Evolutionary conservation across 1,284 basidiomycete species (phyloP), one percentile per base, ranked within the genome.

Genomic region (Anthracocystis panici-leucophaei): DNA sequence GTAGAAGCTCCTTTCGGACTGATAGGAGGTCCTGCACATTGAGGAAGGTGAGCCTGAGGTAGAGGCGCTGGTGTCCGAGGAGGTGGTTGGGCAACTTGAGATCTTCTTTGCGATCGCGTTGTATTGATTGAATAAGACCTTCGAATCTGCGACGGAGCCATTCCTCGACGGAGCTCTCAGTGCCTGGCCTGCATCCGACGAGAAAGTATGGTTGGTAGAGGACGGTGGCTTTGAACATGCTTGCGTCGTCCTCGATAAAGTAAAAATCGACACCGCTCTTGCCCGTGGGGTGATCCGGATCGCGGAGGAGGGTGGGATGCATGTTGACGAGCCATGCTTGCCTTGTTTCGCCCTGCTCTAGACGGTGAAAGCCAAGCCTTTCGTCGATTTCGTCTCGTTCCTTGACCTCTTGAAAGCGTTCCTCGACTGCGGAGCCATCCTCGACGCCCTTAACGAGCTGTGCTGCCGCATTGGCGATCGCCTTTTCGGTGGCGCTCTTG

Each of bases 201-300:
- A 90, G 90, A 81, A 99, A 97, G 86, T 99, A 99, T 0, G 97
- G 97, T 84, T 97, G 93, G 82, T 96, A 96, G 58, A 91, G 89
- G 65, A 93, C 89, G 1, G 96, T 99, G 75, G 91, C 91, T 85
- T 99, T 99, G 89, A 99, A 99, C 91, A 93, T 93, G 35, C 89
- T 90, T 5, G 96, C 96, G 74, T 98, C 95, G 82, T 99, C 95
- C 86, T 98, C 91, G 78, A 99, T 94, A 82, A 99, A 99, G 86
- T 97, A 98, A 80, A 92, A 97, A 83, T 99, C 96, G 11, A 99
- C 95, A 11, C 92, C 92, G 75, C 91, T 91, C 18, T 78, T 76
- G 23, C 84, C 84, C 7, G 73, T 76, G 10, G 83, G 65, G 46
- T 81, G 78, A 6, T 68, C 66, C 5, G 80, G 76, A 80, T 95